Percentiles rank a stretch among this genome's conserved stretches.
These are phyloP conservation scores for Medicago arabica DNA, from an alignment of 306 rosid genomes.

Conservation along the genomic window DNA sequence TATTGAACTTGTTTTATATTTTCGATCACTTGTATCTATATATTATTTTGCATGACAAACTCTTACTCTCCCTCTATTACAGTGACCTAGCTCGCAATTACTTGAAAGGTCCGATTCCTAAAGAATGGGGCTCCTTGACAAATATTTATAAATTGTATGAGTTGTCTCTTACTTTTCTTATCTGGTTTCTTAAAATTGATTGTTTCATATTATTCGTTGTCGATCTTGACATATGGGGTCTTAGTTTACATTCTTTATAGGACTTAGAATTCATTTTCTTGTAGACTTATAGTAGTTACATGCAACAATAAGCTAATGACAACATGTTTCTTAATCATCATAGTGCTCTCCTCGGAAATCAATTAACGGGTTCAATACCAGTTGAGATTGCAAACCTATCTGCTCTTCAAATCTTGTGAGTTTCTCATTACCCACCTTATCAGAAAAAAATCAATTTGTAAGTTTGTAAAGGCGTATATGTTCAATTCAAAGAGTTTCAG, in stretches of 20 bases:
- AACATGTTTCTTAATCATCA: not conserved
- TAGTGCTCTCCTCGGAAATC: slow-evolving; percentile 63
- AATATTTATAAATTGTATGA: slow-evolving; percentile 1
- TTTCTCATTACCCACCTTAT: slow-evolving; percentile 14
- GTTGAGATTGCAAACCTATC: slow-evolving; percentile 59
- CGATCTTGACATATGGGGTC: not conserved
- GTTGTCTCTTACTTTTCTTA: not conserved
- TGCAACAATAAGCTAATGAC: slow-evolving; percentile 19
- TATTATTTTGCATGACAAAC: slow-evolving; percentile 2
- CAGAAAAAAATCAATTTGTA: not conserved
- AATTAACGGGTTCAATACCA: slow-evolving; percentile 64
- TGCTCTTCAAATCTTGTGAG: slow-evolving; percentile 68
- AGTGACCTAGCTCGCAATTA: slow-evolving; percentile 62
- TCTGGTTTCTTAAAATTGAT: not conserved
- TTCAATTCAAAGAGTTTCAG: not conserved
- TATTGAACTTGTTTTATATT: not conserved
- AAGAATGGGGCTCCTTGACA: slow-evolving; percentile 48
- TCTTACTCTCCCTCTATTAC: slow-evolving; percentile 1
- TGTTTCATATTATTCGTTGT: not conserved
- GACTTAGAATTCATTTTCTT: not conserved
- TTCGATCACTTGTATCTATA: not conserved
- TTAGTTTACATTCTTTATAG: not conserved
- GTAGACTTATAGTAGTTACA: too few relatives aligned
- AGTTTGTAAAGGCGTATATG: not conserved
- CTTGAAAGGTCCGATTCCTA: slow-evolving; percentile 65